Evolutionary conservation across 225 moss, liverwort and hornwort genomes (phyloP), one percentile per base, ranked within the genome.

Genomic region (Pseudoscleropodium purum): DNA sequence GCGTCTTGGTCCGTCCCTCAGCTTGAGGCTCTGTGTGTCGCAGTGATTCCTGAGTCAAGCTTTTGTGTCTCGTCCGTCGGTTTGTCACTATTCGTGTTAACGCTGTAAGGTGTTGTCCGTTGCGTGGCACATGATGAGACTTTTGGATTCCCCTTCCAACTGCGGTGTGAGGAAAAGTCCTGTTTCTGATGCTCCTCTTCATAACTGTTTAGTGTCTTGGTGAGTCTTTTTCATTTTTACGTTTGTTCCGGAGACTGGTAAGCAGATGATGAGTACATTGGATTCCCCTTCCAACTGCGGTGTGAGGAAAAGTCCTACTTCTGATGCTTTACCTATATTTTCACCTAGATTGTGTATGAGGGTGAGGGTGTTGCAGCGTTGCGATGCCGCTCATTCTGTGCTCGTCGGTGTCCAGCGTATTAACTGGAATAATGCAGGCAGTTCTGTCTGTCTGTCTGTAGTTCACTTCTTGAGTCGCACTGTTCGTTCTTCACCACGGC

Each of bases 141-240:
- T 61, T 60, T 70, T 92, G 96, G 95, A 95, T 96, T 96, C 94
- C 94, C 95, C 94, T 94, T 92, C 94, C 91, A 78, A 95, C 92
- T 92, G 59, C 82, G 63, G 84, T 82, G 76, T 91, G 93, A 93
- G 92, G 95, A 94, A 95, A 91, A 82, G 91, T 95, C 95, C 96
- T 91, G 39, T 86, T 54, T 94, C 97, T 94, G 96, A 97, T 93
- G 94, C 95, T 90, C 12, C 19, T 31, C 27, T 54, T 9, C 19
- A 7, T 25, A 1, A 9, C 24, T 36, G 18, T 49, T 4, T 4
- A 7, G 39, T 14, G 20, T 84, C 49, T 29, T 20, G 9, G 24
- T 29, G 68, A 15, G 41, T 45, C 31, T 31, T 77, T 36, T 13
- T 61, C 47, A 39, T 5, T 11, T 54, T 11, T 14, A 43, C 9